A percentile compares a stretch with the other conserved stretches of the same genome.
Evolutionary conservation across 371 early-diverging fungal genomes (phyloP).

Genomic region (Catenaria anguillulae): DNA sequence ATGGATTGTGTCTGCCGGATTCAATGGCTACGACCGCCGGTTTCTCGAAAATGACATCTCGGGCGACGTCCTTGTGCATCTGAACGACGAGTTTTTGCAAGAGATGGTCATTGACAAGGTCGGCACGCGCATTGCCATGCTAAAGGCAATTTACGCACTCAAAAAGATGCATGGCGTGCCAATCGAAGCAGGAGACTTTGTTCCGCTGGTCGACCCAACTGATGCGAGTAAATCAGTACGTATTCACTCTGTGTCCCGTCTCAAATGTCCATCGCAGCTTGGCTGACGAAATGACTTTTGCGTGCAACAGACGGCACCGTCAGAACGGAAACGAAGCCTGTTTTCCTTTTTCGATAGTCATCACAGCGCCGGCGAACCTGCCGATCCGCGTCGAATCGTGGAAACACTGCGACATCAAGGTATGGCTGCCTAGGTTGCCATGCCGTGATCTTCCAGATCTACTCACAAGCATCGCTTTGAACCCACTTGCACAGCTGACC

Average conservation of each 20-base stretch:
- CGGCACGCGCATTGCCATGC: conserved; percentile 67
- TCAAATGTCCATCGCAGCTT: background rate
- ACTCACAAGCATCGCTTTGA: too few relatives aligned
- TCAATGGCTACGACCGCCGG: background rate
- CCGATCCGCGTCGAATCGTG: too few relatives aligned
- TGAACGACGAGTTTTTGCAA: conserved; percentile 77
- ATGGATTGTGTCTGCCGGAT: background rate
- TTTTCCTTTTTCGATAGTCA: too few relatives aligned
- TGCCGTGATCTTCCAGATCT: too few relatives aligned
- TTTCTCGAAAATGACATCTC: conserved; percentile 64
- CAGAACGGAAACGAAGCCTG: too few relatives aligned
- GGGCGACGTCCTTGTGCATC: conserved; percentile 74
- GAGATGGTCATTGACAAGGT: conserved; percentile 72
- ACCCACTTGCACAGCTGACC: background rate
- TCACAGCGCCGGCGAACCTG: too few relatives aligned
- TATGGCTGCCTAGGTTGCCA: too few relatives aligned
- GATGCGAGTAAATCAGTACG: conserved; percentile 2
- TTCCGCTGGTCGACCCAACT: conserved; percentile 34
- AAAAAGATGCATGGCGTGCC: conserved; percentile 61
- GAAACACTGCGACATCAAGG: too few relatives aligned
- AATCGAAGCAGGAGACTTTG: conserved; percentile 68
- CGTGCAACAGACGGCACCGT: too few relatives aligned
- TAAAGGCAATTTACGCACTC: conserved; percentile 68
- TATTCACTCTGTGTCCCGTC: background rate
- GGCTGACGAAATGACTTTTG: background rate